Base-by-base conservation (phyloP, 257 asterid species). In the Linaria vulgaris region DNA sequence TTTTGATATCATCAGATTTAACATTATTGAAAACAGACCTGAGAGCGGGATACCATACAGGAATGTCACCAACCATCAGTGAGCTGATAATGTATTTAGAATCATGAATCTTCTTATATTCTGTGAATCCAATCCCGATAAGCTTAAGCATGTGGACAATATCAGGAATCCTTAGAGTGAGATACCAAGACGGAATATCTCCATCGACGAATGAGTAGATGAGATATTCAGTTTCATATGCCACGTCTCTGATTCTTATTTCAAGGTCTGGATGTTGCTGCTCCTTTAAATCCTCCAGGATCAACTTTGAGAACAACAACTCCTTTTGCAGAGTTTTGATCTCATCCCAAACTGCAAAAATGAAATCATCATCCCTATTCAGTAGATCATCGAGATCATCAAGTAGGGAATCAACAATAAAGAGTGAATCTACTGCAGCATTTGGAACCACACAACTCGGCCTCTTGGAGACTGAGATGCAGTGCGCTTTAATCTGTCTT, bases 171-270 rank as follows among this genome's bases (percentile, higher is more conserved):
- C 68, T 56, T 16, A 24, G 25, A 17, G 20, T 24, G 30, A 63
- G 7, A 46, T 66, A 68, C 71, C 74, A 74, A 0, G 17, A 0
- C 4, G 56, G 68, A 64, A 69, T 13, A 0, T 63, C 59, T 56
- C 66, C 56, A 14, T 8, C 45, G 0, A 58, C 45, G 17, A 45
- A 74, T 31, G 44, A 53, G 41, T 51, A 19, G 52, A 74, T 20
- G 19, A 50, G 16, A 14, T 68, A 68, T 44, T 69, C 74, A 16
- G 72, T 77, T 55, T 70, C 68, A 70, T 61, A 70, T 13, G 68
- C 68, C 21, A 51, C 48, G 22, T 57, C 76, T 41, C 43, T 49
- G 6, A 65, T 53, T 37, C 15, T 31, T 24, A 20, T 31, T 19
- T 25, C 44, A 30, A 25, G 13, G 39, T 37, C 60, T 5, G 38